Percentiles rank a stretch among this genome's conserved stretches.
These are phyloP conservation scores for Aspergillus bombycis DNA, from an alignment of 2,329 filamentous ascomycete species.

Conservation along the genomic window DNA sequence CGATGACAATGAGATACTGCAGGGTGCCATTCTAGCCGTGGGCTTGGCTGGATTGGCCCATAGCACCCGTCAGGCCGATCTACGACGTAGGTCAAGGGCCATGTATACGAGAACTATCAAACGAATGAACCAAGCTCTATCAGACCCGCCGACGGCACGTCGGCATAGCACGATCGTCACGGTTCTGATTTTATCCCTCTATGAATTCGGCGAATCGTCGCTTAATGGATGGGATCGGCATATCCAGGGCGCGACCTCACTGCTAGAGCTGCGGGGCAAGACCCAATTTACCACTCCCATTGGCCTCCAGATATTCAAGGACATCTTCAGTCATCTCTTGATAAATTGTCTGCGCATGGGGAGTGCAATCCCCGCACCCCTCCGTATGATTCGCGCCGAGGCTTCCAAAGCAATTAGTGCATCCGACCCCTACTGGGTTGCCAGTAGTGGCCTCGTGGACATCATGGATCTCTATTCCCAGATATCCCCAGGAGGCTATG, in stretches of 20 bases:
- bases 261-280: background rate
- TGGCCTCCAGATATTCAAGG: background rate
- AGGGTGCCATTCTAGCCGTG: background rate
- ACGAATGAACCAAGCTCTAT: background rate
- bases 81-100: background rate
- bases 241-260: background rate
- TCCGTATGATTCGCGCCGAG: background rate
- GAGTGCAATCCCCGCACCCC: background rate
- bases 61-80: background rate
- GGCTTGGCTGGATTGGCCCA: background rate
- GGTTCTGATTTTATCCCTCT: background rate
- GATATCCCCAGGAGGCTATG: background rate
- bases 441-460: background rate
- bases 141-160: background rate
- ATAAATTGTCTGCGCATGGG: background rate
- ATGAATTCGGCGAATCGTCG: background rate
- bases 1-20: background rate
- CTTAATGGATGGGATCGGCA: background rate
- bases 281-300: background rate
- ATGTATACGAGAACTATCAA: background rate
- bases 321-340: background rate
- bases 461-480: background rate
- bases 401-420: background rate
- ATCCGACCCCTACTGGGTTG: background rate
- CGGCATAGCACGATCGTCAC: background rate